Conservation (phyloP, 805 yeast species). For the Saccharomycopsis sp. region DNA sequence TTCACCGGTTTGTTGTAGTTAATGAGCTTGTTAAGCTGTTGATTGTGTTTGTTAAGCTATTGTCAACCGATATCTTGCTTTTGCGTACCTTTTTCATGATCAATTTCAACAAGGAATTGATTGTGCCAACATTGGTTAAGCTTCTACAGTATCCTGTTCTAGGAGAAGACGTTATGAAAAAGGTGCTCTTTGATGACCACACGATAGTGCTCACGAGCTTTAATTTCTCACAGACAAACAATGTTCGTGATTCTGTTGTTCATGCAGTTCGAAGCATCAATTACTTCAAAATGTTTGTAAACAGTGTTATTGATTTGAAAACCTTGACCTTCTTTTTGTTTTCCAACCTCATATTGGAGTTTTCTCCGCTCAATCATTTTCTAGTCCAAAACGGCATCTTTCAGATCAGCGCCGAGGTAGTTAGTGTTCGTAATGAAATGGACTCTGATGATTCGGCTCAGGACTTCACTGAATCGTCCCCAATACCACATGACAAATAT, state of each 20-base stretch:
- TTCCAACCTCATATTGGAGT: constrained; percentile 12
- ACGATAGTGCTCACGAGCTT: neutral
- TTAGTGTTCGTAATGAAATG: too few relatives aligned
- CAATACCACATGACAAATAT: too few relatives aligned
- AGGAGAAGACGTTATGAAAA: neutral
- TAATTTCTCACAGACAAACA: neutral
- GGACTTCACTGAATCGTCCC: too few relatives aligned
- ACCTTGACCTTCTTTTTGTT: constrained; percentile 4
- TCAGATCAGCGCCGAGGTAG: neutral
- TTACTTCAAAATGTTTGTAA: neutral
- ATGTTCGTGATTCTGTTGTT: neutral
- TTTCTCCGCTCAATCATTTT: constrained; percentile 8
- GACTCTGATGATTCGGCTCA: too few relatives aligned
- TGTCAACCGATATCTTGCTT: constrained; percentile 12
- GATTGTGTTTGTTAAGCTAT: constrained; percentile 5
- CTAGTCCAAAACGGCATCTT: neutral
- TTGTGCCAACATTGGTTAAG: constrained; percentile 2
- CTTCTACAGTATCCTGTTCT: neutral
- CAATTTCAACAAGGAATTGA: constrained; percentile 10
- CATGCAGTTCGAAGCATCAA: constrained; percentile 1
- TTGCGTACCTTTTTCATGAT: constrained; percentile 13
- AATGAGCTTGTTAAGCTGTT: constrained; percentile 4
- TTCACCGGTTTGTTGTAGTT: neutral
- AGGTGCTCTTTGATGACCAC: neutral
- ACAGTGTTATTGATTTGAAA: constrained; percentile 1